Evolutionary conservation across 2,329 filamentous ascomycete species (phyloP).

Genomic region (Neofusicoccum sp.): DNA sequence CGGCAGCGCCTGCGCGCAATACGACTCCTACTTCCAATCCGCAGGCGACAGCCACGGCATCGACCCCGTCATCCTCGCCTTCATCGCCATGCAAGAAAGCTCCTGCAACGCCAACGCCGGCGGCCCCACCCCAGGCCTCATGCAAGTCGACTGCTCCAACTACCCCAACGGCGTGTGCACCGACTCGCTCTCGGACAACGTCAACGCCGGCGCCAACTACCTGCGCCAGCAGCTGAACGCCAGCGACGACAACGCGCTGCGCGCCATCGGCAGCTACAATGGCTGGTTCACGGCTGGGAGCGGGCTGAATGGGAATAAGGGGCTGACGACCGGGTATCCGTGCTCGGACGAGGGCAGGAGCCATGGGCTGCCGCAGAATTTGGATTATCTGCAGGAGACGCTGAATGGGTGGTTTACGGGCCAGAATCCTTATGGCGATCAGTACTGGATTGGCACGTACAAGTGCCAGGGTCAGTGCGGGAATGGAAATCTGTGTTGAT

Average conservation of each 20-base stretch:
- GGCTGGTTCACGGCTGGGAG: conserved; percentile 36
- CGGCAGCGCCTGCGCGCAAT: conserved; percentile 29
- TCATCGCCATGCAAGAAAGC: conserved; percentile 37
- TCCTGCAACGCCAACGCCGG: conserved; percentile 36
- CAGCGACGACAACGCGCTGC: conserved; percentile 31
- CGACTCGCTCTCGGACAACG: conserved; percentile 35
- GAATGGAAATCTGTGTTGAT: conserved; percentile 22
- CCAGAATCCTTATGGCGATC: conserved; percentile 32
- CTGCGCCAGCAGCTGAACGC: conserved; percentile 27
- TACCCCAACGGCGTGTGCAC: conserved; percentile 37
- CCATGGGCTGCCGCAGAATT: conserved; percentile 34
- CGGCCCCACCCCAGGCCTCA: conserved; percentile 36
- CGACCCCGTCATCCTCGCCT: conserved; percentile 36
- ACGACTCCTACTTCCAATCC: conserved; percentile 35
- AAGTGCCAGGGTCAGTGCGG: conserved; percentile 23
- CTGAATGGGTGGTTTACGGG: conserved; percentile 40
- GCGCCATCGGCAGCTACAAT: conserved; percentile 37
- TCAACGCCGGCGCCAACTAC: conserved; percentile 35
- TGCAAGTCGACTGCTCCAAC: conserved; percentile 38
- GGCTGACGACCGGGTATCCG: conserved; percentile 29
- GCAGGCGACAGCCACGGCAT: conserved; percentile 33
- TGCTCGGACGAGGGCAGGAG: conserved; percentile 29
- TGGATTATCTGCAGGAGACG: conserved; percentile 38
- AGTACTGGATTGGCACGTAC: conserved; percentile 26
- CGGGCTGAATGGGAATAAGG: conserved; percentile 31